Evolutionary conservation across 1,284 basidiomycete genomes (phyloP), one percentile per base, ranked within the genome.

Genomic region (Cryptococcus jaspeensis): DNA sequence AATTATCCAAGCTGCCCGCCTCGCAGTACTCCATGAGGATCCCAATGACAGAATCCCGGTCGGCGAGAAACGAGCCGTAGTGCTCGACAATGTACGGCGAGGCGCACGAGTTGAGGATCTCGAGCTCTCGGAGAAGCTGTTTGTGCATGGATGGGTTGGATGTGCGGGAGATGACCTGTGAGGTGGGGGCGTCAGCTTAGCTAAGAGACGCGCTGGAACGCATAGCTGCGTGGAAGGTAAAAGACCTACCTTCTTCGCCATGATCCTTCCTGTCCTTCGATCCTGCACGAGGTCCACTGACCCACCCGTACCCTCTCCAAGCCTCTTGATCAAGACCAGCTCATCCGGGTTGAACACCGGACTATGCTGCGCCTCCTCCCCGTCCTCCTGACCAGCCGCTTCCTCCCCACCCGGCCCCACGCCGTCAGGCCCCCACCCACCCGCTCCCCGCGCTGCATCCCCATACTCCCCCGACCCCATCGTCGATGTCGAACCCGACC

Each of bases 271-370:
- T 0, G 85, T 90, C 49, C 86, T 85, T 69, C 80, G 84, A 75
- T 93, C 90, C 66, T 80, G 84, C 44, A 97, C 95, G 75, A 92
- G 90, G 75, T 92, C 87, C 20, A 99, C 96, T 6, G 92, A 90
- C 40, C 96, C 96, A 54, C 94, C 92, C 20, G 94, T 91, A 39
- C 96, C 96, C 73, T 99, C 96, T 13, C 96, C 96, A 0, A 99
- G 80, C 40, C 88, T 81, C 16, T 80, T 76, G 23, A 94, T 62
- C 58, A 88, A 84, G 60, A 90, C 87, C 41, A 96, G 80, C 61
- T 86, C 79, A 47, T 84, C 84, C 3, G 74, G 70, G 59, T 74
- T 65, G 16, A 77, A 66, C 11, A 59, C 59, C n/a, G 64, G 55
- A 35, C 60, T 66, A 9, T 49, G 51, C 20, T 53, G 54, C 23